Conservation (phyloP, 1,284 basidiomycete genomes). For the Porogramme epimiltina region DNA sequence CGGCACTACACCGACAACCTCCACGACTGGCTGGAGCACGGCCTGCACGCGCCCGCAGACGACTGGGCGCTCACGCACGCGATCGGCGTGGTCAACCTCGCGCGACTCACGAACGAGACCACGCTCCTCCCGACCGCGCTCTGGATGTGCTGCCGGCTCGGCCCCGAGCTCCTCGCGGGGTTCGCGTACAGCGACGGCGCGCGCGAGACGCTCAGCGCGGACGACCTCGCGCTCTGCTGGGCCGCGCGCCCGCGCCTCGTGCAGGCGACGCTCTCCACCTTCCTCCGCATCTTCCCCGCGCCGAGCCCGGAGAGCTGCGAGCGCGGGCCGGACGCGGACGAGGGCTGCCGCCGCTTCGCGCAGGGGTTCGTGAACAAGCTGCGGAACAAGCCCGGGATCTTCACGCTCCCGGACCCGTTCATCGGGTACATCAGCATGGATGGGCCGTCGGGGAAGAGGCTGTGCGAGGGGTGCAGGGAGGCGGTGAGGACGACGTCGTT, state of each 20-base stretch:
- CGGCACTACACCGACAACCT: neutral
- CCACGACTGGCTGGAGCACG: neutral
- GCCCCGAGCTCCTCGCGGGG: neutral
- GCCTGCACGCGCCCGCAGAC: neutral
- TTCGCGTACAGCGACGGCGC: neutral
- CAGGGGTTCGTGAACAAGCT: neutral
- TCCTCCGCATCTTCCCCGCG: neutral
- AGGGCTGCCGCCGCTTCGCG: neutral
- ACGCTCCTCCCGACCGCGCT: conserved; percentile 1
- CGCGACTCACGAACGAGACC: neutral
- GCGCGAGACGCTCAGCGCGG: neutral
- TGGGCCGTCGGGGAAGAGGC: neutral
- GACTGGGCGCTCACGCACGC: neutral
- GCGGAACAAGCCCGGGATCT: neutral
- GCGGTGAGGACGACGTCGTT: neutral
- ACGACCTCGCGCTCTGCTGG: neutral
- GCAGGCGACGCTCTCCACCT: neutral
- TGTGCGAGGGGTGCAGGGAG: neutral
- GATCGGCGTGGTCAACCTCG: conserved; percentile 3
- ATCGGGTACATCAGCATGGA: neutral
- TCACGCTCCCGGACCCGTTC: neutral
- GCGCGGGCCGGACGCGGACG: neutral
- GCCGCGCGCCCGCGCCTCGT: neutral
- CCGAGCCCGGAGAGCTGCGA: neutral
- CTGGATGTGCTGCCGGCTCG: neutral